A percentile compares a stretch with the other conserved stretches of the same genome.
Evolutionary conservation across 2,329 filamentous ascomycete species (phyloP).

Genomic region (Penicillium frequentans): DNA sequence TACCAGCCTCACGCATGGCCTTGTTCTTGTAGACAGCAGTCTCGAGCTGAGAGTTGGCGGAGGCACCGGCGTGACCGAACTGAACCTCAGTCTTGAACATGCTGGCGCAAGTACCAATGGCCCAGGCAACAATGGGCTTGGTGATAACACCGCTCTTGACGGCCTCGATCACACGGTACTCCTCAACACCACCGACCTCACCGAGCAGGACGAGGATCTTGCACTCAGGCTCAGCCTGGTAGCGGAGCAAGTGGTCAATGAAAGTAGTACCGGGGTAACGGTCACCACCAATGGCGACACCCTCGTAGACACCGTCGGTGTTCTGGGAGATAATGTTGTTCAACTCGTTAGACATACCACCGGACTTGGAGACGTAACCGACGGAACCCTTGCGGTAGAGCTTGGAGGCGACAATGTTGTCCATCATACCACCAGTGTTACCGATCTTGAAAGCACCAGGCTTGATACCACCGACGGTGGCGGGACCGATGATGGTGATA

Average conservation of each 20-base stretch:
- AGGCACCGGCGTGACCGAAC: slow-evolving; percentile 97
- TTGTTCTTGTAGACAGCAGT: slow-evolving; percentile 96
- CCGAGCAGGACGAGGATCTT: slow-evolving; percentile 95
- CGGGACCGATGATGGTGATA: slow-evolving; percentile 96
- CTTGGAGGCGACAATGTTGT: slow-evolving; percentile 99
- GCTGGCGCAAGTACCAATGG: slow-evolving; percentile 97
- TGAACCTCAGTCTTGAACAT: slow-evolving; percentile 99
- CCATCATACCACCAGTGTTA: slow-evolving; percentile 99
- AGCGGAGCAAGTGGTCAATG: slow-evolving; percentile 96
- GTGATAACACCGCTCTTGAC: slow-evolving; percentile 92
- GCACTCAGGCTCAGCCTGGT: slow-evolving; percentile 94
- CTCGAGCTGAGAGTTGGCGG: slow-evolving; percentile 99
- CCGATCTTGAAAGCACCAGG: slow-evolving; percentile 99
- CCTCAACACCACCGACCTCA: slow-evolving; percentile 98
- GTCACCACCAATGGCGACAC: slow-evolving; percentile 98
- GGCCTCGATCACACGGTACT: slow-evolving; percentile 99
- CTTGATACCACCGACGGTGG: slow-evolving; percentile 99
- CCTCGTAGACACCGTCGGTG: slow-evolving; percentile 98
- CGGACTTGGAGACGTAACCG: slow-evolving; percentile 99
- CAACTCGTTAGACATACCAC: slow-evolving; percentile 99
- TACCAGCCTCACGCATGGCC: slow-evolving; percentile 90
- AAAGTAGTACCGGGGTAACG: slow-evolving; percentile 98
- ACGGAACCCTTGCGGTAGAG: slow-evolving; percentile 99
- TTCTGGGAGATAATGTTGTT: slow-evolving; percentile 99
- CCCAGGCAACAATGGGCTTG: slow-evolving; percentile 99